Percentiles rank a stretch among this genome's conserved stretches.
Conservation (phyloP, 768 basidiomycete genomes). For the Boletales sp. region DNA sequence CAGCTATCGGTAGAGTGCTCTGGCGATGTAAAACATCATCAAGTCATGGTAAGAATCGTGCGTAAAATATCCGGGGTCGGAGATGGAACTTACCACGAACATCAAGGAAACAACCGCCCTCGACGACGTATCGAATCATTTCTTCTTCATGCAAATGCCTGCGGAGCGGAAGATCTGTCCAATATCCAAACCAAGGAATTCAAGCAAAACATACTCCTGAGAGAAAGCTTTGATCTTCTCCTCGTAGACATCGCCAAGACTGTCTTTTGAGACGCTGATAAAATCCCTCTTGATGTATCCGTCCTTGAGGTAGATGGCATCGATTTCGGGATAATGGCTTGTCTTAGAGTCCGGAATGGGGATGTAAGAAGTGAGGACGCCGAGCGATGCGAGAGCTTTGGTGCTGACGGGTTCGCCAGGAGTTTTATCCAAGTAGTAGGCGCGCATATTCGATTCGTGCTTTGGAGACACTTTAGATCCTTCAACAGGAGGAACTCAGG, state of each 20-base stretch:
- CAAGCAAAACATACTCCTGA: conserved; percentile 53
- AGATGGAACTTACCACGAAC: conserved; percentile 57
- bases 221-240: conserved; percentile 78
- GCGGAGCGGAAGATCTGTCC: neutral
- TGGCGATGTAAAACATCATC: conserved; percentile 19
- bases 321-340: conserved; percentile 44
- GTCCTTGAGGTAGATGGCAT: conserved; percentile 59
- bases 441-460: conserved; percentile 46
- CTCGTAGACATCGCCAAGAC: conserved; percentile 79
- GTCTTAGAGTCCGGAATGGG: conserved; percentile 46
- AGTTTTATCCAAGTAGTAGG: conserved; percentile 66
- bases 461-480: neutral
- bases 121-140: conserved; percentile 83
- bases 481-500: neutral
- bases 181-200: no score
- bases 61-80: no score
- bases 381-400: conserved; percentile 12
- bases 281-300: conserved; percentile 80
- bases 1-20: conserved; percentile 65
- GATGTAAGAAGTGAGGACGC: conserved; percentile 46
- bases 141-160: conserved; percentile 94
- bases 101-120: conserved; percentile 86
- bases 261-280: conserved; percentile 72
- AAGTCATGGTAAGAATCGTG: neutral
- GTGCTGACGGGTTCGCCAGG: conserved; percentile 64